Conservation (phyloP, 352 stramenopile species). For the Globisporangium recalcitrans region DNA sequence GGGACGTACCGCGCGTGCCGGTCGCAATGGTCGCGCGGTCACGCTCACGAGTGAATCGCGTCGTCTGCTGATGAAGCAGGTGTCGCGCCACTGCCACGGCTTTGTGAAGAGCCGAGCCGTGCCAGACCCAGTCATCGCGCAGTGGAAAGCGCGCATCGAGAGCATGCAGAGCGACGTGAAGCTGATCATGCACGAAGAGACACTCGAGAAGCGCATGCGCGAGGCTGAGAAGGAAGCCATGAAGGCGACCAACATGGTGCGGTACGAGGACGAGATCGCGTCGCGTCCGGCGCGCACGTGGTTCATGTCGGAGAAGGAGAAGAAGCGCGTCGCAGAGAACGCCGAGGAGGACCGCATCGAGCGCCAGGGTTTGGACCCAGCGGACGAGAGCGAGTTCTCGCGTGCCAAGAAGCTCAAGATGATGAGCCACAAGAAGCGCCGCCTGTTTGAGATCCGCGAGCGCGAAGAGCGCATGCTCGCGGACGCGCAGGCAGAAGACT, state of each 20-base stretch:
- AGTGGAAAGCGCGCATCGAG: conserved; percentile 84
- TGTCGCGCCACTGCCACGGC: conserved; percentile 83
- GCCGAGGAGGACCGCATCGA: conserved; percentile 61
- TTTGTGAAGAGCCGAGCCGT: conserved; percentile 90
- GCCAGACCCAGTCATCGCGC: conserved; percentile 80
- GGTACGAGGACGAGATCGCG: conserved; percentile 89
- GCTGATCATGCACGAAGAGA: conserved; percentile 83
- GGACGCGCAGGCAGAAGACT: conserved; percentile 40
- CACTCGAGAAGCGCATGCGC: conserved; percentile 87
- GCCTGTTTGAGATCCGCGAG: conserved; percentile 79
- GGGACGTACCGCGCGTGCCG: conserved; percentile 96
- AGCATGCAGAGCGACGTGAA: conserved; percentile 78
- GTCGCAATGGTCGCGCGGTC: conserved; percentile 87
- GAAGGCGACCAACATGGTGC: conserved; percentile 86
- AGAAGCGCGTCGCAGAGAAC: conserved; percentile 72
- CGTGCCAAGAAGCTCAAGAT: conserved; percentile 75
- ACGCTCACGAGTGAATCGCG: conserved; percentile 88
- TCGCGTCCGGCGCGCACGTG: conserved; percentile 85
- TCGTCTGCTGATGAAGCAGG: conserved; percentile 93
- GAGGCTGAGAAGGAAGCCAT: conserved; percentile 87
- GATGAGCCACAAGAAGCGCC: conserved; percentile 86
- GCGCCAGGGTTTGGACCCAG: conserved; percentile 24
- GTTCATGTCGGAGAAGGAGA: conserved; percentile 90
- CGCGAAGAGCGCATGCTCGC: conserved; percentile 76
- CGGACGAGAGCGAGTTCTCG: conserved; percentile 36